phyloP scores from a whole-genome alignment of 2,329 filamentous ascomycete genomes.

The Claviceps humidiphila region DNA sequence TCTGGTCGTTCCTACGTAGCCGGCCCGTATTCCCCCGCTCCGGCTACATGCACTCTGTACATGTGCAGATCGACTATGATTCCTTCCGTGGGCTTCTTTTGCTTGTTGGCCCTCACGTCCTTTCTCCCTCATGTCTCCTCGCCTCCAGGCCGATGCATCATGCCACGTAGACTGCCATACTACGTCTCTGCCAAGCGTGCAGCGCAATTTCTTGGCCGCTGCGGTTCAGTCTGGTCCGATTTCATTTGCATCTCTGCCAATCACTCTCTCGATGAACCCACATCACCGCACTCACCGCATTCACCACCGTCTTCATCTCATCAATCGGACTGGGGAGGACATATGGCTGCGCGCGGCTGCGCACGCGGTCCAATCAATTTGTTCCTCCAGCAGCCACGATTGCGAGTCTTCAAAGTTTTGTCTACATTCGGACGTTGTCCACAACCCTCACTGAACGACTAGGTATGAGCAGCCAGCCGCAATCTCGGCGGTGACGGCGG shows the following conservation, averaged over 20 bases:
- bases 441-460: not conserved
- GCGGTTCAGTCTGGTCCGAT: too few species aligned
- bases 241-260: too few species aligned
- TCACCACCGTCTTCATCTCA: too few species aligned
- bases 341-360: not conserved
- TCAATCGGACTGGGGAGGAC: too few species aligned
- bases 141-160: not conserved
- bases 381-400: not conserved
- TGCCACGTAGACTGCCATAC: too few species aligned
- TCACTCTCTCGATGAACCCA: too few species aligned
- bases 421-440: not conserved
- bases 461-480: too few species aligned
- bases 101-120: not conserved
- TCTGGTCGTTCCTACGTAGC: not conserved
- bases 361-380: not conserved
- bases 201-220: too few species aligned
- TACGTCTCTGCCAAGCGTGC: too few species aligned
- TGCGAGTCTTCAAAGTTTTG: not conserved
- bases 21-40: not conserved
- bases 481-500: too few species aligned
- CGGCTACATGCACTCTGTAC: not conserved
- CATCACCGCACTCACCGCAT: too few species aligned
- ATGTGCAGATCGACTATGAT: too few species aligned
- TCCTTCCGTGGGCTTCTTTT: not conserved
- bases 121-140: not conserved